Base-by-base conservation (phyloP, 2,329 filamentous ascomycete species). In the Colletotrichum orchidophilum region DNA sequence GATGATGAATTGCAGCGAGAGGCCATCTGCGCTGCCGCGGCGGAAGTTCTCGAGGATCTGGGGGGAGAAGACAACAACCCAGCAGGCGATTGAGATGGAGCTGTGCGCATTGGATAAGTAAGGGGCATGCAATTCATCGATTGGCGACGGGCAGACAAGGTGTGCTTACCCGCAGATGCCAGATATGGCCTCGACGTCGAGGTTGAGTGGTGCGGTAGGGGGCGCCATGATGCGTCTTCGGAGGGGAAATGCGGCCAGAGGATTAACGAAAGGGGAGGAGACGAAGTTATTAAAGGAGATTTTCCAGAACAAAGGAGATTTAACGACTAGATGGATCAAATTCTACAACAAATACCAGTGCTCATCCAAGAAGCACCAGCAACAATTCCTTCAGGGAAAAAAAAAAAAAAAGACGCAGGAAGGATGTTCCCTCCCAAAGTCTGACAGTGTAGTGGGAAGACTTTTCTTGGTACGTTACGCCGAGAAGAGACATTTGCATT, bases 11-110 rank as follows among this genome's bases (percentile, higher is more conserved):
- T 96, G 92, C 15, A 98, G 89, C 0, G 94, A 97, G 1, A 98
- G 87, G 2, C 95, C 96, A 79, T 98, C 94, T 69, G 95, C 94
- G 50, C 93, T 97, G 75, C 90, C 86, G 66, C 95, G 90, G 73
- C 91, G 92, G 83, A 97, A 98, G 80, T 98, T 98, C 78, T 97
- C 94, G 76, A 97, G 92, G 76, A 99, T 98, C 77, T 99, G 96
- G 2, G 96, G 96, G 1, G 94, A 96, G 84, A 98, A 99, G 69
- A 99, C 96, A 42, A 98, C 94, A 68, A 98, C 93, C 96, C 96
- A 98, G 80, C 95, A 98, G 61, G 95, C 95, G 79, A 99, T 98
- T 55, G 94, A 97, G 75, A 99, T 95, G 9, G 95, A 97, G 42
- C 95, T 94, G 70, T 57, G 76, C 59, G 57, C 66, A 71, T 15